phyloP scores from a whole-genome alignment of 148 eudicot species.

The Nyssa sinensis region DNA sequence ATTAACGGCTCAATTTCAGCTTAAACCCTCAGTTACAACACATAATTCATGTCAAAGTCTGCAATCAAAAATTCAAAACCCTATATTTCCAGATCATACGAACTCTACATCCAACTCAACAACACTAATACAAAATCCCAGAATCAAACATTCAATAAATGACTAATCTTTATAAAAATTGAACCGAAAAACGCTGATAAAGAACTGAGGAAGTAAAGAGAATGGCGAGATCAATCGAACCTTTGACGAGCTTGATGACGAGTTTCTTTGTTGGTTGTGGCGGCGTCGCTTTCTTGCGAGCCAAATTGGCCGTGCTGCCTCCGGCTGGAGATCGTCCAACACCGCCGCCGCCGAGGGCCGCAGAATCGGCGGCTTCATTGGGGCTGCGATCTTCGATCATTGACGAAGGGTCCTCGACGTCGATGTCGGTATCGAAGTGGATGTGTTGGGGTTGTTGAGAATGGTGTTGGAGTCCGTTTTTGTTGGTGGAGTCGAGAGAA shows the following conservation, averaged over 20 bases:
- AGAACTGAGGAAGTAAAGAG: background rate
- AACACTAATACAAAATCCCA: background rate
- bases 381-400: conserved; percentile 38
- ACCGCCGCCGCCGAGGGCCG: background rate
- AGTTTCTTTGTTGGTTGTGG: conserved; percentile 87
- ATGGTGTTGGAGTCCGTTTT: conserved; percentile 29
- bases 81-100: conserved; percentile 2
- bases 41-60: background rate
- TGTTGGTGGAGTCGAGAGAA: conserved; percentile 35
- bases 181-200: background rate
- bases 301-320: conserved; percentile 60
- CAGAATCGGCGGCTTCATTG: conserved; percentile 8
- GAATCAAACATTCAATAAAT: background rate
- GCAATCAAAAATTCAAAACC: background rate
- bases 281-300: conserved; percentile 82
- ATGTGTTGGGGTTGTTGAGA: conserved; percentile 30
- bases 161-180: background rate
- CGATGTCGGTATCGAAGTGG: conserved; percentile 17
- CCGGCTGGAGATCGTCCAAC: conserved; percentile 15
- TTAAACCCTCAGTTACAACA: too few relatives aligned
- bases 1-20: conserved; percentile 9
- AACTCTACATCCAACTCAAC: background rate
- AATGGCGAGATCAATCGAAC: conserved; percentile 25
- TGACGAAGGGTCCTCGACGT: conserved; percentile 14
- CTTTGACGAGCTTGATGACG: conserved; percentile 84